phyloP scores from a whole-genome alignment of 1,284 basidiomycete species.

The Kwoniella shivajii region DNA sequence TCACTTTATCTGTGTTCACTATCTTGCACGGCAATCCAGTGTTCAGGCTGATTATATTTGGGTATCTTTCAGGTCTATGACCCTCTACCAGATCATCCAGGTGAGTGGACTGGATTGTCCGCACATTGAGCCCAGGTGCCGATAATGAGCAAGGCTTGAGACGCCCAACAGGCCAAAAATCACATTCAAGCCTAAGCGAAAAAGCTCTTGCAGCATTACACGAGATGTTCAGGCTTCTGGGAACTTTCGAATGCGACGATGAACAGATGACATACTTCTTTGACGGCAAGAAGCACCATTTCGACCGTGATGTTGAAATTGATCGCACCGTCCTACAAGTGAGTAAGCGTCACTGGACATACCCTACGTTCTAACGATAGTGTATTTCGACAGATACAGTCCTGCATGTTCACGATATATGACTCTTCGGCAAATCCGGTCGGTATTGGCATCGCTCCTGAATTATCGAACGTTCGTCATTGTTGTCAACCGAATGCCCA shows the following conservation, averaged over 20 bases:
- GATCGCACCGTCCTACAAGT: too few relatives aligned
- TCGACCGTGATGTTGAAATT: too few relatives aligned
- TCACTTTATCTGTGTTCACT: not conserved
- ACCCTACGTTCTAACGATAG: not conserved
- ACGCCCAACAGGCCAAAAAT: not conserved
- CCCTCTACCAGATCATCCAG: not conserved
- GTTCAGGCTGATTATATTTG: not conserved
- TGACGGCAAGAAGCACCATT: too few relatives aligned
- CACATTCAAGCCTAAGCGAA: too few relatives aligned
- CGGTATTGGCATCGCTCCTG: conserved; percentile 3
- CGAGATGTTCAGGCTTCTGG: too few relatives aligned
- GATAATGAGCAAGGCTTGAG: not conserved
- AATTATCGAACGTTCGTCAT: not conserved
- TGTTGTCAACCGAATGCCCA: conserved; percentile 5
- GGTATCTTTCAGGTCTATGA: not conserved
- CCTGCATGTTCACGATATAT: conserved; percentile 4
- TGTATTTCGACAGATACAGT: not conserved
- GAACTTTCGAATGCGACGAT: too few relatives aligned
- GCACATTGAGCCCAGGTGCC: too few relatives aligned
- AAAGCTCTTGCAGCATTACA: too few relatives aligned
- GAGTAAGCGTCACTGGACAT: not conserved
- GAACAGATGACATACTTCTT: too few relatives aligned
- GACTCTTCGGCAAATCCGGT: not conserved
- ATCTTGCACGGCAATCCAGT: not conserved
- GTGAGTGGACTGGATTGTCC: not conserved